These are phyloP conservation scores for Veloporphyrellus conicus DNA, from an alignment of 1,284 basidiomycete species.

Conservation along the genomic window DNA sequence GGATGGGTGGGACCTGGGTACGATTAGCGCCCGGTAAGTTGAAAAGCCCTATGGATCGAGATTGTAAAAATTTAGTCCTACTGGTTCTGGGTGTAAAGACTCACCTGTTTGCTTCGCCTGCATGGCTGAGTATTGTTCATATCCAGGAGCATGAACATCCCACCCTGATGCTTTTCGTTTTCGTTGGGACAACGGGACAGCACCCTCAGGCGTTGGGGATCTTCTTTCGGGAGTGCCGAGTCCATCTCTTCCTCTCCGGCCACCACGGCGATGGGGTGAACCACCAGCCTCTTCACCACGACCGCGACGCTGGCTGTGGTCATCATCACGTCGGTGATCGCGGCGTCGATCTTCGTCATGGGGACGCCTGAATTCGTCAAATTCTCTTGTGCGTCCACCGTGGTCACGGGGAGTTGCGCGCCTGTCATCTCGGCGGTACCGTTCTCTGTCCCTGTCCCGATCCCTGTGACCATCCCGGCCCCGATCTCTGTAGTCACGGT, in stretches of 20 bases:
- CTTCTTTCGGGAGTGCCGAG: constrained; percentile 70
- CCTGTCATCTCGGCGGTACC: constrained; percentile 43
- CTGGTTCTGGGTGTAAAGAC: constrained; percentile 15
- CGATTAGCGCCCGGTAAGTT: constrained; percentile 89
- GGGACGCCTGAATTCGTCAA: constrained; percentile 42
- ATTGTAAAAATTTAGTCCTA: constrained; percentile 2
- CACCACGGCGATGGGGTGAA: constrained; percentile 37
- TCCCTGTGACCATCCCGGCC: constrained; percentile 41
- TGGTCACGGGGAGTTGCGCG: constrained; percentile 34
- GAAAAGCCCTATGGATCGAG: constrained; percentile 64
- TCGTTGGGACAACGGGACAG: constrained; percentile 78
- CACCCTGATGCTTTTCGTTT: constrained; percentile 87
- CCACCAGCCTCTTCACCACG: constrained; percentile 37
- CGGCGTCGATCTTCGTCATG: constrained; percentile 47
- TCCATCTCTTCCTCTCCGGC: constrained; percentile 45
- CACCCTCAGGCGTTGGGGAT: constrained; percentile 88
- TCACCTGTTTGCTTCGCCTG: constrained; percentile 95
- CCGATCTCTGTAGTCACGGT: constrained; percentile 44
- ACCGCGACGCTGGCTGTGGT: constrained; percentile 33
- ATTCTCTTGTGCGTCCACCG: constrained; percentile 39
- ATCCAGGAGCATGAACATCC: constrained; percentile 94
- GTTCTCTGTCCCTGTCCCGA: constrained; percentile 37
- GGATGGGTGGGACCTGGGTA: constrained; percentile 78
- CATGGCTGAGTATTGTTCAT: constrained; percentile 90
- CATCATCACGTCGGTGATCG: constrained; percentile 48